Base-by-base conservation (phyloP, 306 rosid species). In the Aeschynomene evenia region DNA sequence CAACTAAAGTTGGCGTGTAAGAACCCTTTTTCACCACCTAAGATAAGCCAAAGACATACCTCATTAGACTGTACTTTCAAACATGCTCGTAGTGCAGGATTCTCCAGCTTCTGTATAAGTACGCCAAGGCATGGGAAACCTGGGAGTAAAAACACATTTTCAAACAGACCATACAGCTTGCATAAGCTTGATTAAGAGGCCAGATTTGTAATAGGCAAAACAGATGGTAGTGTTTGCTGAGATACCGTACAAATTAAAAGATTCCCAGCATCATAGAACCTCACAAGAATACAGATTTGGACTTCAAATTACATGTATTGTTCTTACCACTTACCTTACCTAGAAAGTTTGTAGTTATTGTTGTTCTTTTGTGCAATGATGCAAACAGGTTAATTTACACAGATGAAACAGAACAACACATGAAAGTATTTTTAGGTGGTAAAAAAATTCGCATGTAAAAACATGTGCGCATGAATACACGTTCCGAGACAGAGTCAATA, bases 121-220 rank as follows among this genome's bases (percentile, higher is more conserved):
- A 94, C 88, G 2, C 99, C 99, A 58, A 94, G 96, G 85, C 86
- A 88, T 76, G 99, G 97, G 71, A 94, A 94, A 77, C 97, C 97
- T 94, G 79, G 20, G 62, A 80, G 56, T 60, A 33, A 77, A 75
- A 68, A 34, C 43, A 64, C 26, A 29, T 58, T 65, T 57, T 57
- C 50, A 70, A 57, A 65, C 60, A 28, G 20, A 19, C 70, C 33
- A 29, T 53, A 18, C 40, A 74, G 57, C 31, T 73, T 13, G 21
- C 58, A 73, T 34, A 74, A 54, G 63, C 52, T 58, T 72, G 49
- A 50, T 65, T 29, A 49, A 16, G 64, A 33, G 34, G 70, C 55
- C 73, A 55, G 29, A 67, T 59, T 79, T 28, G 55, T 16, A 48
- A 56, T 31, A 60, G 14, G 39, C 57, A 42, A 22, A 69, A 36